Evolutionary conservation across 1,284 basidiomycete species (phyloP).

Genomic region (Hemileia vastatrix): DNA sequence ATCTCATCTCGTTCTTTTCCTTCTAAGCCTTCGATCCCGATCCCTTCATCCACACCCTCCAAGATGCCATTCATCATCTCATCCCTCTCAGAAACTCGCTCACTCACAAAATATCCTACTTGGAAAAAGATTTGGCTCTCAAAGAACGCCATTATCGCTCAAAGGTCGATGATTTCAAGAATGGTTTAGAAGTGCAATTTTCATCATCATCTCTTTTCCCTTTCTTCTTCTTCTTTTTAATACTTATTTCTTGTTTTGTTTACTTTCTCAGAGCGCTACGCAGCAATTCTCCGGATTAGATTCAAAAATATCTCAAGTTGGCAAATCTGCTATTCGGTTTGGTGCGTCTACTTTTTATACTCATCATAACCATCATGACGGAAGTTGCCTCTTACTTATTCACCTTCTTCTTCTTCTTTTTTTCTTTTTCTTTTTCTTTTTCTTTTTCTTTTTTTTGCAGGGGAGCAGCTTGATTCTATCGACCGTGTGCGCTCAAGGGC

Average conservation of each 20-base stretch:
- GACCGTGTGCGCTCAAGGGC: constrained; percentile 86
- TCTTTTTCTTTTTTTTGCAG: constrained; percentile 46
- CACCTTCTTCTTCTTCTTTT: constrained; percentile 16
- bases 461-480: constrained; percentile 90
- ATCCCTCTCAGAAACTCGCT: constrained; percentile 15
- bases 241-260: too few relatives aligned
- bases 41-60: constrained; percentile 21
- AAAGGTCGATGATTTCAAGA: constrained; percentile 21
- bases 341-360: constrained; percentile 57
- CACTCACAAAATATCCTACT: constrained; percentile 8
- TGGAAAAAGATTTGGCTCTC: constrained; percentile 20
- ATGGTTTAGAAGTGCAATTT: constrained; percentile 18
- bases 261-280: constrained; percentile 7
- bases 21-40: constrained; percentile 23
- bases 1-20: not conserved
- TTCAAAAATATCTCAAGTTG: constrained; percentile 73
- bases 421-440: constrained; percentile 6
- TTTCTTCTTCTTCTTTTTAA: not conserved
- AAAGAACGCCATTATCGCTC: constrained; percentile 20
- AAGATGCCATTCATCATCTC: constrained; percentile 18
- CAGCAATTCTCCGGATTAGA: constrained; percentile 22
- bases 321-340: constrained; percentile 85
- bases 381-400: not conserved
- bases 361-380: too few relatives aligned
- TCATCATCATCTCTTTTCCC: not conserved